Evolutionary conservation across 2,329 filamentous ascomycete species (phyloP).

Genomic region (Trichophyton schoenleinii): DNA sequence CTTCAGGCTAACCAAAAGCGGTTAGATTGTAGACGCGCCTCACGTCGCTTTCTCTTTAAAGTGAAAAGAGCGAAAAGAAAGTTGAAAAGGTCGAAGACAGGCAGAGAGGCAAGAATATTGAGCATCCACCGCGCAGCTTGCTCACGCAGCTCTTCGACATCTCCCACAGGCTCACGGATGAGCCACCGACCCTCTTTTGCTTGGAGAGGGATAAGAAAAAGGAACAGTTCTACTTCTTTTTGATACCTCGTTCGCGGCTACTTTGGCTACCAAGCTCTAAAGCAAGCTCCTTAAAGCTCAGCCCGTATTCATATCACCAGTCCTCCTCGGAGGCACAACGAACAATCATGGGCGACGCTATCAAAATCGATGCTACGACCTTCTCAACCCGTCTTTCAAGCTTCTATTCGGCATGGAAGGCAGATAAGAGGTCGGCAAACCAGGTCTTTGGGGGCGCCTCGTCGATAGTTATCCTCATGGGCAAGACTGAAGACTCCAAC

Average conservation of each 20-base stretch:
- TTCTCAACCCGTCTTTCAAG: constrained; percentile 89
- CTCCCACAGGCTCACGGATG: neutral
- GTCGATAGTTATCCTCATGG: constrained; percentile 82
- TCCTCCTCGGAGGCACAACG: neutral
- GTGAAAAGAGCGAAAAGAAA: neutral
- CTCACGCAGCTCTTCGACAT: neutral
- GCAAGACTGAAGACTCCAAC: constrained; percentile 80
- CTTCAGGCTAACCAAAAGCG: neutral
- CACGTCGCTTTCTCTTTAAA: neutral
- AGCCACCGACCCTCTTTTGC: neutral
- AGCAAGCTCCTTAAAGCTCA: neutral
- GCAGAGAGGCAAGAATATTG: neutral
- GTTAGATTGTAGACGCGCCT: constrained; percentile 1
- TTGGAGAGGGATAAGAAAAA: neutral
- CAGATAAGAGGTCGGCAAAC: constrained; percentile 81
- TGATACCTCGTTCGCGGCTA: neutral
- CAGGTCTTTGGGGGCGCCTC: constrained; percentile 71
- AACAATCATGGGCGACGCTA: constrained; percentile 55
- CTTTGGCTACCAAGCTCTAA: neutral
- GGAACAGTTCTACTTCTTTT: neutral
- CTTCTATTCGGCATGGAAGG: constrained; percentile 87
- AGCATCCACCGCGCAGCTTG: neutral
- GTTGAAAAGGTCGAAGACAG: neutral
- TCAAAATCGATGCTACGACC: constrained; percentile 84
- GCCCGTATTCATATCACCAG: neutral